Conservation (phyloP, 192 early-diverging fungal species). For the Jimgerdemannia lactiflua region DNA sequence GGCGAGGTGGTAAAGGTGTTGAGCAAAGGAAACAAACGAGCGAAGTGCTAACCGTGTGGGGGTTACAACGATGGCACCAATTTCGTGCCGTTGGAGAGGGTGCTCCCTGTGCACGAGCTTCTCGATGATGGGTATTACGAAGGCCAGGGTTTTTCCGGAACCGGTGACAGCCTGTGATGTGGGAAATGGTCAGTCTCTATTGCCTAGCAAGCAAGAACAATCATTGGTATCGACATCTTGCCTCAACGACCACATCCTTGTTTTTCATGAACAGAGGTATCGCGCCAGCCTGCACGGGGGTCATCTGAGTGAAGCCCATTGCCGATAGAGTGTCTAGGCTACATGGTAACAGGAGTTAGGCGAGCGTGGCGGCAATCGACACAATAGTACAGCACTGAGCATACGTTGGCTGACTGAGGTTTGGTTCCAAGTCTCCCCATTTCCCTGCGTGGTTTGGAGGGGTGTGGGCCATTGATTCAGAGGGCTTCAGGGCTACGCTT, state of each 20-base stretch:
- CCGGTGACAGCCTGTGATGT: slow-evolving; percentile 80
- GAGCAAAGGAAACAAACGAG: not conserved
- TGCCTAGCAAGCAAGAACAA: slow-evolving; percentile 5
- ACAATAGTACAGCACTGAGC: too few species aligned
- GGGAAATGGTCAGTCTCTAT: not conserved
- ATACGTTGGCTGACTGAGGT: not conserved
- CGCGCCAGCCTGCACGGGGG: slow-evolving; percentile 88
- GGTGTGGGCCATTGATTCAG: too few species aligned
- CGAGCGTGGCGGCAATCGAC: too few species aligned
- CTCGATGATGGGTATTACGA: slow-evolving; percentile 90
- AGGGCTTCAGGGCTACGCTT: too few species aligned
- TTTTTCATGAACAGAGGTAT: slow-evolving; percentile 90
- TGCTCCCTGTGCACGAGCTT: slow-evolving; percentile 66
- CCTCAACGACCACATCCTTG: slow-evolving; percentile 96
- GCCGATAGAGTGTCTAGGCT: not conserved
- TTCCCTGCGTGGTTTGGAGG: not conserved
- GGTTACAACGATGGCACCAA: slow-evolving; percentile 86
- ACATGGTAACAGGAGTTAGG: too few species aligned
- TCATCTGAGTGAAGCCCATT: slow-evolving; percentile 53
- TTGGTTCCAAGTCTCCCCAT: not conserved
- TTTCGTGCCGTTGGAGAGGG: slow-evolving; percentile 63
- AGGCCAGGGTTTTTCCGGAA: slow-evolving; percentile 94
- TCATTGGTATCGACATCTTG: slow-evolving; percentile 5
- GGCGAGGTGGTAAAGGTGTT: not conserved
- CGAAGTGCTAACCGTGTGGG: slow-evolving; percentile 61